Conservation (phyloP, 73 alveolate species). For the Paramecium sexaurelia region DNA sequence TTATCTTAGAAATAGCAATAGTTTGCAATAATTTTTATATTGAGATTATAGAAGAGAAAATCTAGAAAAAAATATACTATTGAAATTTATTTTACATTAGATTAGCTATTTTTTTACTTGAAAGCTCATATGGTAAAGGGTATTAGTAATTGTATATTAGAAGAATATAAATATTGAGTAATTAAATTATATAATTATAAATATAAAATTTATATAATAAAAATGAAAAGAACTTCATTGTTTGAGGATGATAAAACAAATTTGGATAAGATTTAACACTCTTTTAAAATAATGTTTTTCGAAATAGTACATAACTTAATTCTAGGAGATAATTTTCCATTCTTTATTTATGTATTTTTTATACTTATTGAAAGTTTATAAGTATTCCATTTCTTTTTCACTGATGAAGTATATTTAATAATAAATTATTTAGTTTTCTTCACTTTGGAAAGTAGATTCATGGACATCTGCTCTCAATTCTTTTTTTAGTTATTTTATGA, state of each 20-base stretch:
- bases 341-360: conserved; percentile 56
- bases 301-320: conserved; percentile 54
- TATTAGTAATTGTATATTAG: not conserved
- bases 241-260: conserved; percentile 55
- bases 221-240: not conserved
- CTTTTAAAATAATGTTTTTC: conserved; percentile 47
- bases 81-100: too few relatives aligned
- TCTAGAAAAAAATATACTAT: too few relatives aligned
- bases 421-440: conserved; percentile 27
- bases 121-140: too few relatives aligned
- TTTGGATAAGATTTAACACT: conserved; percentile 51
- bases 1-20: too few relatives aligned
- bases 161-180: not conserved
- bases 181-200: not conserved
- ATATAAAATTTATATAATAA: not conserved
- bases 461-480: conserved; percentile 13
- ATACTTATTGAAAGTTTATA: conserved; percentile 54
- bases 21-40: too few relatives aligned
- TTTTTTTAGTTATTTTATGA: conserved; percentile 61
- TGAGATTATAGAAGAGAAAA: too few relatives aligned
- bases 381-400: conserved; percentile 44
- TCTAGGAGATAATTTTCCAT: conserved; percentile 49
- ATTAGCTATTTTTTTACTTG: too few relatives aligned
- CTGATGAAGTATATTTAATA: conserved; percentile 57
- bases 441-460: conserved; percentile 47